Conservation (phyloP, 768 basidiomycete genomes). For the Tylopilus rubrobrunneus region DNA sequence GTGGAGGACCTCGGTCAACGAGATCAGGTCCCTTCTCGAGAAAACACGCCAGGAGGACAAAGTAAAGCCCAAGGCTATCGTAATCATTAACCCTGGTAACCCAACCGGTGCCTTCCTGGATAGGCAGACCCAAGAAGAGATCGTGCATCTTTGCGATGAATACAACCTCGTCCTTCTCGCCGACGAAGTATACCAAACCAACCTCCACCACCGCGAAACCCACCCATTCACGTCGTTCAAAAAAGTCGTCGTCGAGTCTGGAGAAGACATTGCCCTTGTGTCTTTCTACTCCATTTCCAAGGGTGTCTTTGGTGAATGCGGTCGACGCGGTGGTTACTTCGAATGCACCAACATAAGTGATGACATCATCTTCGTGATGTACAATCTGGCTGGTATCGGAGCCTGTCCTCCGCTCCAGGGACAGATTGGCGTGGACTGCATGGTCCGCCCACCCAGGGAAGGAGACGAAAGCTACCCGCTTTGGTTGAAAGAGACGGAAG, state of each 20-base stretch:
- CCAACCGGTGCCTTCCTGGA: slow-evolving; percentile 89
- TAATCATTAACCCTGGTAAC: slow-evolving; percentile 98
- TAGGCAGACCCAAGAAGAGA: slow-evolving; percentile 60
- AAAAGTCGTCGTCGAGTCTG: slow-evolving; percentile 72
- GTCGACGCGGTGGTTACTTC: slow-evolving; percentile 95
- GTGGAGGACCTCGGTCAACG: slow-evolving; percentile 76
- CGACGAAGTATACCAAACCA: slow-evolving; percentile 97
- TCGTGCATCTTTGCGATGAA: slow-evolving; percentile 83
- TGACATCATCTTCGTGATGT: slow-evolving; percentile 79
- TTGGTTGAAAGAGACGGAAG: slow-evolving; percentile 84
- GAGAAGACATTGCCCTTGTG: slow-evolving; percentile 63
- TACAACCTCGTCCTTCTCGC: slow-evolving; percentile 86
- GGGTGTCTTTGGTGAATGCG: slow-evolving; percentile 94
- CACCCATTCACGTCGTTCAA: slow-evolving; percentile 94
- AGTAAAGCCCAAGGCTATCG: slow-evolving; percentile 71
- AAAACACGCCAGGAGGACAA: slow-evolving; percentile 59
- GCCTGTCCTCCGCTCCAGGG: slow-evolving; percentile 89
- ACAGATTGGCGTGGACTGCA: slow-evolving; percentile 90
- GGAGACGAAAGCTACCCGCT: slow-evolving; percentile 73
- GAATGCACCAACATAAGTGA: slow-evolving; percentile 81
- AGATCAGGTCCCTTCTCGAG: slow-evolving; percentile 64
- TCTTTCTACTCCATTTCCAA: slow-evolving; percentile 91
- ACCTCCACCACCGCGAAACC: slow-evolving; percentile 66
- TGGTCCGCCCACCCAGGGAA: slow-evolving; percentile 83
- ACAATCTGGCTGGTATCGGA: slow-evolving; percentile 92